Evolutionary conservation across 495 filamentous ascomycete species (phyloP).

Genomic region (Hamigera avellanea): DNA sequence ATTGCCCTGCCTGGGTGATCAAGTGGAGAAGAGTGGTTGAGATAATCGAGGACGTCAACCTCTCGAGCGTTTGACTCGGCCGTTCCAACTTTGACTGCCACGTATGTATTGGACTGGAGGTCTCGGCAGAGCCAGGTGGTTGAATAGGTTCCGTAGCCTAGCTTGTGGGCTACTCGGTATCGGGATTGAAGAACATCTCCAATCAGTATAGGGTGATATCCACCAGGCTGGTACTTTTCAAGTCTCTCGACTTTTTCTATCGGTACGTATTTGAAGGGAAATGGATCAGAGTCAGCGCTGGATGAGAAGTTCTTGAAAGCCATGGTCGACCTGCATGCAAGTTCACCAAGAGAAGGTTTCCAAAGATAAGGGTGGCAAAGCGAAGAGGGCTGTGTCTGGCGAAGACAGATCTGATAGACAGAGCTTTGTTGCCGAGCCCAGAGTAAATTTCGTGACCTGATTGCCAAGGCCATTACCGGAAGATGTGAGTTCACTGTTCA

Average conservation of each 20-base stretch:
- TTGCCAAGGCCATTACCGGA: too few species aligned
- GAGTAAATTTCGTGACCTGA: too few species aligned
- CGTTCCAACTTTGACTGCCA: slow-evolving; percentile 11
- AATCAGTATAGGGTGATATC: slow-evolving; percentile 33
- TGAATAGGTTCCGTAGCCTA: slow-evolving; percentile 36
- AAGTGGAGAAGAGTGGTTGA: not conserved
- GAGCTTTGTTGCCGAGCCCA: too few species aligned
- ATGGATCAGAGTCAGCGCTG: too few species aligned
- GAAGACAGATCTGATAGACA: too few species aligned
- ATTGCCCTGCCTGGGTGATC: slow-evolving; percentile 1
- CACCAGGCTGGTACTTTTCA: not conserved
- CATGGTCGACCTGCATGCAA: too few species aligned
- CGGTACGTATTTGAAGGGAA: not conserved
- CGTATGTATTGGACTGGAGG: slow-evolving; percentile 4
- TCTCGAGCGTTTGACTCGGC: not conserved
- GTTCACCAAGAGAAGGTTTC: too few species aligned
- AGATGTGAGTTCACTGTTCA: too few species aligned
- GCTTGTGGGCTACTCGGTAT: slow-evolving; percentile 37
- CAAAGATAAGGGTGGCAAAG: too few species aligned
- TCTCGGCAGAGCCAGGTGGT: slow-evolving; percentile 36
- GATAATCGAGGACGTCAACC: not conserved
- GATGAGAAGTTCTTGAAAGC: too few species aligned
- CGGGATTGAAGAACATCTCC: slow-evolving; percentile 27
- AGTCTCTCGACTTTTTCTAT: not conserved
- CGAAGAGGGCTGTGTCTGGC: too few species aligned